These are phyloP conservation scores for Przewalskia tangutica DNA, from an alignment of 257 asterid species.

Conservation along the genomic window DNA sequence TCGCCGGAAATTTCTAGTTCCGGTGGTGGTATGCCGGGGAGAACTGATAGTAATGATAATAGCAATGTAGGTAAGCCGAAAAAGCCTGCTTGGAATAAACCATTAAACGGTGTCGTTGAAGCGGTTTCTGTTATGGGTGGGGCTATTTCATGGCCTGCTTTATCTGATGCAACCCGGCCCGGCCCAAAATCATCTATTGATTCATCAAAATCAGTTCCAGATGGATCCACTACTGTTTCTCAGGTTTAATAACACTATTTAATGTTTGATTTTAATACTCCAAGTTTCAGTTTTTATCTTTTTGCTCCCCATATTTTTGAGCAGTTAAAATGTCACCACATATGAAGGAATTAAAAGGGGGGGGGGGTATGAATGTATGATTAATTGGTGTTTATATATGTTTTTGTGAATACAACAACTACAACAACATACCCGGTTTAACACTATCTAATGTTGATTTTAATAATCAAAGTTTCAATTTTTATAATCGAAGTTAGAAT, in stretches of 20 bases:
- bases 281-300: too few relatives aligned
- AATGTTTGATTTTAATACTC: too few relatives aligned
- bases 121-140: constrained; percentile 70
- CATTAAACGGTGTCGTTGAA: constrained; percentile 54
- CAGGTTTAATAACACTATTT: constrained; percentile 37
- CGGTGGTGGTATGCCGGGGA: constrained; percentile 17
- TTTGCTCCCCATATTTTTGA: too few relatives aligned
- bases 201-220: constrained; percentile 1
- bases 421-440: constrained; percentile 36
- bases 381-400: constrained; percentile 3
- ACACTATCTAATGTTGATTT: not conserved
- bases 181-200: constrained; percentile 24
- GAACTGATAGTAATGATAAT: constrained; percentile 17
- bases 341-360: too few relatives aligned
- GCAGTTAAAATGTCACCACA: too few relatives aligned
- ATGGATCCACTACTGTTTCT: constrained; percentile 49
- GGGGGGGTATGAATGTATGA: too few relatives aligned
- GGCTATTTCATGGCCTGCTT: constrained; percentile 75
- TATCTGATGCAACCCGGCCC: constrained; percentile 56
- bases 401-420: too few relatives aligned
- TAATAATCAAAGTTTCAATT: not conserved
- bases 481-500: not conserved
- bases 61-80: constrained; percentile 45
- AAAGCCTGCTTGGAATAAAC: constrained; percentile 67
- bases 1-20: constrained; percentile 19